These are phyloP conservation scores for Jatropha curcas DNA, from an alignment of 345 rosid species.

Conservation along the genomic window DNA sequence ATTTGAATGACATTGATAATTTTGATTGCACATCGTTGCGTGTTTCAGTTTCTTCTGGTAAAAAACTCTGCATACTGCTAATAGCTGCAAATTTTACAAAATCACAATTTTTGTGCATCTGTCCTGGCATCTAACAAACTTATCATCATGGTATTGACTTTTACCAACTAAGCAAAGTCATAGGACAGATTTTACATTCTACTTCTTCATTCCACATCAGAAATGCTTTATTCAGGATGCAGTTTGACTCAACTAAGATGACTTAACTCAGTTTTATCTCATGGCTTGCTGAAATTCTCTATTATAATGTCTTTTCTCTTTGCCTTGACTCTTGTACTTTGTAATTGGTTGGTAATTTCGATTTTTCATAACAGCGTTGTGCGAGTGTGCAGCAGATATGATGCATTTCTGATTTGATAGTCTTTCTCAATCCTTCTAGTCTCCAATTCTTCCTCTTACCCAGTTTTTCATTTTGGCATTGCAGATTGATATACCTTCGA, in stretches of 20 bases:
- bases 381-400: not conserved
- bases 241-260: not conserved
- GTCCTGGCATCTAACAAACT: not conserved
- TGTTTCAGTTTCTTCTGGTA: constrained; percentile 6
- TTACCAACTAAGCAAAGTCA: not conserved
- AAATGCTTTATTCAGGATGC: not conserved
- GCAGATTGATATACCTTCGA: constrained; percentile 80
- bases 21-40: not conserved
- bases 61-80: too few species aligned
- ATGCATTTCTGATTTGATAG: not conserved
- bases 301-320: not conserved
- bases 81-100: not conserved
- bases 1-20: not conserved
- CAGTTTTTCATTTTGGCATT: constrained; percentile 24
- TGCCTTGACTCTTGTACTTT: not conserved
- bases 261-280: constrained; percentile 2
- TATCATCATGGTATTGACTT: not conserved
- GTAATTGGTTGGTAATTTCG: constrained; percentile 16
- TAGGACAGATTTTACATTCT: not conserved
- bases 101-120: not conserved
- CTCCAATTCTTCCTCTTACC: not conserved
- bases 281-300: not conserved
- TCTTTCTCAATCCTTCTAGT: not conserved
- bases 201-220: not conserved
- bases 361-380: not conserved